phyloP scores from a whole-genome alignment of 805 yeast genomes.

The Candida tibetensis region DNA sequence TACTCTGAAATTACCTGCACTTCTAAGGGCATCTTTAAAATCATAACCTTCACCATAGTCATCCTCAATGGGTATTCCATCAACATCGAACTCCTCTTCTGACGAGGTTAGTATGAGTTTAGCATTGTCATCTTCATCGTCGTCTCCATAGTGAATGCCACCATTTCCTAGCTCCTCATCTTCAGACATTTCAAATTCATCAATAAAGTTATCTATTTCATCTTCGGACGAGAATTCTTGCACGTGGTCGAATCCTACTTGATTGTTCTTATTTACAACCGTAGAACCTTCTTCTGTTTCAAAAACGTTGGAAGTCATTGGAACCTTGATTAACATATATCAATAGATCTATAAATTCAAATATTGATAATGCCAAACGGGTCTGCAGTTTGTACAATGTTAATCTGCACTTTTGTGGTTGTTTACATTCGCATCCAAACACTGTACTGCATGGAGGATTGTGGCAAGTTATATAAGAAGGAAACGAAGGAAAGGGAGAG shows the following conservation, averaged over 20 bases:
- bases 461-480: no score
- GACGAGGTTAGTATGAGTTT: slow-evolving; percentile 19
- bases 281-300: slow-evolving; percentile 15
- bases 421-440: no score
- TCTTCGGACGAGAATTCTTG: slow-evolving; percentile 23
- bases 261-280: slow-evolving; percentile 3
- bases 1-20: slow-evolving; percentile 61
- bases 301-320: slow-evolving; percentile 22
- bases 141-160: slow-evolving; percentile 8
- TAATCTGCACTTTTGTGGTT: no score
- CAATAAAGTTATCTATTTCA: slow-evolving; percentile 7
- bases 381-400: no score
- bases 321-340: no score
- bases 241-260: slow-evolving; percentile 7
- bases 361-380: no score
- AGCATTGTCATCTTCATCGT: slow-evolving; percentile 14
- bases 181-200: slow-evolving; percentile 7
- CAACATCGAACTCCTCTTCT: slow-evolving; percentile 25
- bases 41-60: slow-evolving; percentile 42
- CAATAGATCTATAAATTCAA: no score
- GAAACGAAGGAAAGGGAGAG: no score
- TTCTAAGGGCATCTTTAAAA: slow-evolving; percentile 63
- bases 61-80: slow-evolving; percentile 30
- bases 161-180: slow-evolving; percentile 9
- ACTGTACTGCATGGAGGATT: no score